Conservation (phyloP, 805 yeast species). For the Pichia eremophila region DNA sequence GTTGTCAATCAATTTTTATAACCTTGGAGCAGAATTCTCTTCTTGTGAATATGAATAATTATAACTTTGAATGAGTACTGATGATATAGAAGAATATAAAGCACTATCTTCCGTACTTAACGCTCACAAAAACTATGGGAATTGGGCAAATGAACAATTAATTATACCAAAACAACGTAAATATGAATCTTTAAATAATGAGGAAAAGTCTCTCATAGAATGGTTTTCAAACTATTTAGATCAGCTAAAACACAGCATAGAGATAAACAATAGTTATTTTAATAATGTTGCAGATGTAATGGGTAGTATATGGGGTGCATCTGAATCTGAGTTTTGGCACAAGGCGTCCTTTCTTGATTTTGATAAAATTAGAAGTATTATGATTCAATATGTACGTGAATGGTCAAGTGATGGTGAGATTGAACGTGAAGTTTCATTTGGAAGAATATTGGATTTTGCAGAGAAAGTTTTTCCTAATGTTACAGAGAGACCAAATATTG, state of each 20-base stretch:
- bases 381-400: conserved; percentile 52
- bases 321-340: conserved; percentile 32
- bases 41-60: too few species aligned
- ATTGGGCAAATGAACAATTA: conserved; percentile 26
- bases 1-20: too few species aligned
- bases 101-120: conserved; percentile 24
- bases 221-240: conserved; percentile 40
- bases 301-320: conserved; percentile 43
- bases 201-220: conserved; percentile 36
- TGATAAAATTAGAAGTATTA: conserved; percentile 47
- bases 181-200: conserved; percentile 27
- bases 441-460: conserved; percentile 29
- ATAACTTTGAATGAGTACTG: not conserved
- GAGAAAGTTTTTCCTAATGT: conserved; percentile 30
- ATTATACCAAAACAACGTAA: conserved; percentile 26
- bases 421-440: conserved; percentile 36
- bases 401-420: conserved; percentile 46
- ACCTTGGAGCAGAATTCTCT: too few species aligned
- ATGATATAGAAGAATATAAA: conserved; percentile 16
- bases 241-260: conserved; percentile 33
- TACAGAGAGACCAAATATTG: conserved; percentile 27
- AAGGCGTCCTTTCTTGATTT: conserved; percentile 33
- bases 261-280: conserved; percentile 36
- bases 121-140: conserved; percentile 26
- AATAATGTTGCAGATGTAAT: conserved; percentile 33